Conservation (phyloP, 2,329 filamentous ascomycete species). For the Sclerotiophoma versabilis region DNA sequence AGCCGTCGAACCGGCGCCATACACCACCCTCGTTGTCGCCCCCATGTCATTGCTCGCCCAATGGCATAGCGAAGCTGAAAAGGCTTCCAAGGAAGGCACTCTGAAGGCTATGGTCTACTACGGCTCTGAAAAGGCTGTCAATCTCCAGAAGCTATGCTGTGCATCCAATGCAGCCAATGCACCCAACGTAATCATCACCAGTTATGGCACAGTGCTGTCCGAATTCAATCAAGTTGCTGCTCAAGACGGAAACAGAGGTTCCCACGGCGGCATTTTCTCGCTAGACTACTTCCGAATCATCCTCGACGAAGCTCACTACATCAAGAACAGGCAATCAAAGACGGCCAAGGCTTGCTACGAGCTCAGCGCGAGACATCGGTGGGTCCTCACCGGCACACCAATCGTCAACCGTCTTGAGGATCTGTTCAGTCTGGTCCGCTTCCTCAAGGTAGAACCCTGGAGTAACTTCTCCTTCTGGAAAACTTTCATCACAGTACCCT, state of each 20-base stretch:
- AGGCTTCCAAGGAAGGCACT: slow-evolving; percentile 83
- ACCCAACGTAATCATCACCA: slow-evolving; percentile 92
- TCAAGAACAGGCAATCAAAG: slow-evolving; percentile 87
- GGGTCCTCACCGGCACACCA: slow-evolving; percentile 92
- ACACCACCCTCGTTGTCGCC: slow-evolving; percentile 92
- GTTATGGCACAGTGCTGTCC: slow-evolving; percentile 89
- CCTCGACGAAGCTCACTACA: slow-evolving; percentile 91
- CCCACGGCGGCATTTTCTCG: slow-evolving; percentile 78
- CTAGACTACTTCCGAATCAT: slow-evolving; percentile 95
- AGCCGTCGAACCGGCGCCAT: slow-evolving; percentile 73
- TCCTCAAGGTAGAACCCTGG: slow-evolving; percentile 95
- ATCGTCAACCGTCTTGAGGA: slow-evolving; percentile 97
- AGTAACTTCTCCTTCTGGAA: slow-evolving; percentile 99
- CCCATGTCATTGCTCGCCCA: slow-evolving; percentile 96
- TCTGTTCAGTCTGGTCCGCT: slow-evolving; percentile 89
- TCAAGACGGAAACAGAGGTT: slow-evolving; percentile 69
- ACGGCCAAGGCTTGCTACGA: slow-evolving; percentile 96
- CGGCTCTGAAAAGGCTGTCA: slow-evolving; percentile 79
- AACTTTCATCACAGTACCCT: slow-evolving; percentile 96
- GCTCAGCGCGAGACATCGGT: slow-evolving; percentile 82
- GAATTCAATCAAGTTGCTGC: slow-evolving; percentile 80
- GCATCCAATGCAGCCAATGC: slow-evolving; percentile 75
- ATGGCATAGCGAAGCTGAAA: slow-evolving; percentile 95
- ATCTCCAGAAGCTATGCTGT: slow-evolving; percentile 81
- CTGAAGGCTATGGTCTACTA: slow-evolving; percentile 91